phyloP scores from a whole-genome alignment of 2,329 filamentous ascomycete species.

The Domatiomyces globalis region DNA sequence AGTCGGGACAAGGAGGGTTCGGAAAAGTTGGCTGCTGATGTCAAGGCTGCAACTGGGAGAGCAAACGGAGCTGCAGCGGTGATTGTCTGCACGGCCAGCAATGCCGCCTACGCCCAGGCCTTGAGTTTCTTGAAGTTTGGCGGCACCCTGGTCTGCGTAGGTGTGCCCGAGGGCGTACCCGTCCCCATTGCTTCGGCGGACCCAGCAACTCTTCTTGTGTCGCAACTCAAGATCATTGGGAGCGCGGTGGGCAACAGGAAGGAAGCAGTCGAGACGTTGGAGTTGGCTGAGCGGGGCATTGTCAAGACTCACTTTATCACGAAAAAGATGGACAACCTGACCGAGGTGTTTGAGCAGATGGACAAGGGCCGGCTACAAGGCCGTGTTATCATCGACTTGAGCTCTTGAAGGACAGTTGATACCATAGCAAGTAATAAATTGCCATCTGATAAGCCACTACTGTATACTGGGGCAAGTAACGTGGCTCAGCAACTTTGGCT shows the following conservation, averaged over 20 bases:
- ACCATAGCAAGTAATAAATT: no score
- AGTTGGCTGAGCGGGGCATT: slow-evolving; percentile 33
- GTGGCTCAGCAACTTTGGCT: no score
- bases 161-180: slow-evolving; percentile 35
- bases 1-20: slow-evolving; percentile 32
- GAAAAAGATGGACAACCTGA: slow-evolving; percentile 36
- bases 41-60: slow-evolving; percentile 39
- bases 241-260: slow-evolving; percentile 37
- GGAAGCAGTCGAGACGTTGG: slow-evolving; percentile 36
- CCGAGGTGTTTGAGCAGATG: slow-evolving; percentile 34
- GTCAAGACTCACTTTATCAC: slow-evolving; percentile 32
- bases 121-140: slow-evolving; percentile 35
- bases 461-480: no score
- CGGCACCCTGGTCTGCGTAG: slow-evolving; percentile 39
- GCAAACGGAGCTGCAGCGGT: slow-evolving; percentile 48
- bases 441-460: no score
- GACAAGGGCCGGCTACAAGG: slow-evolving; percentile 31
- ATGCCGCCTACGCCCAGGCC: slow-evolving; percentile 37
- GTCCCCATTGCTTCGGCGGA: slow-evolving; percentile 33
- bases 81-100: slow-evolving; percentile 41
- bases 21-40: slow-evolving; percentile 37
- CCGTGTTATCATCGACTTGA: slow-evolving; percentile 35
- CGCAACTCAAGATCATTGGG: slow-evolving; percentile 35
- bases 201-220: slow-evolving; percentile 29
- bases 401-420: slow-evolving; percentile 3